A percentile compares a stretch with the other conserved stretches of the same genome.
These are phyloP conservation scores for Boletus mariae DNA, from an alignment of 1,284 basidiomycete genomes.

Conservation along the genomic window DNA sequence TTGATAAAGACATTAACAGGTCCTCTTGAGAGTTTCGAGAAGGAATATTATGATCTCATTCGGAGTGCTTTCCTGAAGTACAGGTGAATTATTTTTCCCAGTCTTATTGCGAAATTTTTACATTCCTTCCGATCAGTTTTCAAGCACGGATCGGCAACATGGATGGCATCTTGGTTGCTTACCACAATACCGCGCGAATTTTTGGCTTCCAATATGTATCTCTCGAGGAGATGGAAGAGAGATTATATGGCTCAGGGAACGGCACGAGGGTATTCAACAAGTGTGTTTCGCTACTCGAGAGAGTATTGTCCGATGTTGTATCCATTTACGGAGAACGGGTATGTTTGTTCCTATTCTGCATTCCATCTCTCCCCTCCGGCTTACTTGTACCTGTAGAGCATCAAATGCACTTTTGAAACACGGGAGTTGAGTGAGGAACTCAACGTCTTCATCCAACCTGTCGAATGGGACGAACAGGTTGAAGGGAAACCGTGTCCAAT, in stretches of 20 bases:
- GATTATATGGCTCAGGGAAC: conserved; percentile 58
- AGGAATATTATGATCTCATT: conserved; percentile 90
- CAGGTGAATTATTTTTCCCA: conserved; percentile 43
- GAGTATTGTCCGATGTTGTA: conserved; percentile 59
- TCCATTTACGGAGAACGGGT: conserved; percentile 68
- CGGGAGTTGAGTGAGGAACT: conserved; percentile 41
- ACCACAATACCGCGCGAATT: conserved; percentile 86
- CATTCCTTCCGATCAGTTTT: conserved; percentile 51
- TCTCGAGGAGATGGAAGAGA: conserved; percentile 82
- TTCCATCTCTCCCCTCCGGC: neutral
- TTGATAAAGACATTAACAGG: conserved; percentile 65
- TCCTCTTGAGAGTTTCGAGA: conserved; percentile 73
- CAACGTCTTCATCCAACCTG: conserved; percentile 66
- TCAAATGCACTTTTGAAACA: conserved; percentile 61
- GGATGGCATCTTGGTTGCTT: conserved; percentile 95
- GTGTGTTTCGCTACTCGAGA: conserved; percentile 74
- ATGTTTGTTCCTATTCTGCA: conserved; percentile 13
- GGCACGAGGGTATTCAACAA: conserved; percentile 79
- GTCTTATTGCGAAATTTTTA: neutral
- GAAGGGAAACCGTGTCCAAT: conserved; percentile 35
- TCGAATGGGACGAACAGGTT: conserved; percentile 40
- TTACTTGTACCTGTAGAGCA: conserved; percentile 38
- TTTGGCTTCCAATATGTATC: conserved; percentile 96
- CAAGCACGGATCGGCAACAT: conserved; percentile 96
- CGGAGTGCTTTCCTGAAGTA: conserved; percentile 96